Percentiles rank a stretch among this genome's conserved stretches.
Evolutionary conservation across 2,329 filamentous ascomycete species (phyloP).

Genomic region (Coniella lustricola): DNA sequence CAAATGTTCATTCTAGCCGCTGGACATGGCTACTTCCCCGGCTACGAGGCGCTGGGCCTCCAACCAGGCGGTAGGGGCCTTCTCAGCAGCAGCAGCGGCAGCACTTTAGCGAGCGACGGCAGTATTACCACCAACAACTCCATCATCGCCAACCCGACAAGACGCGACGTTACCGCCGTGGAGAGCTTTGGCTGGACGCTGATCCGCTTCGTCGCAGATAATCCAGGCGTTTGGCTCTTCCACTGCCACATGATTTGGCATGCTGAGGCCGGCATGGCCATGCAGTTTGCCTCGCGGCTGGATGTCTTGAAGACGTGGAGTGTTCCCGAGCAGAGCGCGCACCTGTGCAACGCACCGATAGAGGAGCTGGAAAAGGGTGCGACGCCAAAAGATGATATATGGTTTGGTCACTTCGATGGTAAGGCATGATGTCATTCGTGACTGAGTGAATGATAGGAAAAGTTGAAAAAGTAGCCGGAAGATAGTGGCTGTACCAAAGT

Average conservation of each 20-base stretch:
- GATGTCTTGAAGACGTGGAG: slow-evolving; percentile 36
- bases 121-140: too few relatives aligned
- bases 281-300: slow-evolving; percentile 37
- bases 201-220: slow-evolving; percentile 41
- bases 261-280: slow-evolving; percentile 31
- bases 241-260: slow-evolving; percentile 35
- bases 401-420: slow-evolving; percentile 26
- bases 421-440: slow-evolving; percentile 5
- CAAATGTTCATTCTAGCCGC: slow-evolving; percentile 46
- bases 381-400: slow-evolving; percentile 41
- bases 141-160: slow-evolving; percentile 33
- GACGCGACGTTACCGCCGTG: slow-evolving; percentile 37
- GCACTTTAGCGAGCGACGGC: too few relatives aligned
- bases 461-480: too few relatives aligned
- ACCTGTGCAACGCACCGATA: slow-evolving; percentile 35
- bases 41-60: slow-evolving; percentile 32
- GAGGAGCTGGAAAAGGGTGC: slow-evolving; percentile 41
- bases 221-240: slow-evolving; percentile 38
- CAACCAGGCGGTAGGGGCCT: slow-evolving; percentile 25
- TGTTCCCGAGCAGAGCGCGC: slow-evolving; percentile 37
- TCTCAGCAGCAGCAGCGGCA: slow-evolving; percentile 28
- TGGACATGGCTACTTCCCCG: slow-evolving; percentile 58
- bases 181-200: slow-evolving; percentile 45
- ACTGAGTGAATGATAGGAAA: too few relatives aligned
- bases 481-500: too few relatives aligned